A percentile compares a stretch with the other conserved stretches of the same genome.
Conservation (phyloP, 768 basidiomycete species). For the Tricholoma terreum region DNA sequence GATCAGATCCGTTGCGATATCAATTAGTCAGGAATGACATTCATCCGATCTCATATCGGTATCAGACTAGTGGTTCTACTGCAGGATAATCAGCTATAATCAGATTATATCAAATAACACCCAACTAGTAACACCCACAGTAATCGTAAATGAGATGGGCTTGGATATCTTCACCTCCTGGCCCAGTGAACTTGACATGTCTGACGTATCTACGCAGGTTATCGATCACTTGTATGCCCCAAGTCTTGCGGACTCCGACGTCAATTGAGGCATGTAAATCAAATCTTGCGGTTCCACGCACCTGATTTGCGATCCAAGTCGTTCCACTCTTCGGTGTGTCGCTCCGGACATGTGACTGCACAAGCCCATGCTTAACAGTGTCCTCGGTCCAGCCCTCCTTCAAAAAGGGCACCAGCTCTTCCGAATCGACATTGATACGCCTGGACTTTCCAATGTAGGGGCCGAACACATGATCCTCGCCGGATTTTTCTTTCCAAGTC, state of each 20-base stretch:
- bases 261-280: neutral
- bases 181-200: conserved; percentile 61
- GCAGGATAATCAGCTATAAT: neutral
- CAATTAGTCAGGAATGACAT: neutral
- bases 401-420: conserved; percentile 43
- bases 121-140: conserved; percentile 58
- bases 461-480: conserved; percentile 64
- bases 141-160: conserved; percentile 66
- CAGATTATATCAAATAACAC: conserved; percentile 17
- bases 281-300: conserved; percentile 20
- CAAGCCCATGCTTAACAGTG: conserved; percentile 39
- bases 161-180: conserved; percentile 53
- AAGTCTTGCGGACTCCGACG: conserved; percentile 32
- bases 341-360: conserved; percentile 51
- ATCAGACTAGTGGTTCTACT: neutral
- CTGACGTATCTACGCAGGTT: conserved; percentile 60
- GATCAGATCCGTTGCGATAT: neutral
- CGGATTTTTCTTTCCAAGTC: conserved; percentile 49
- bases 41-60: neutral
- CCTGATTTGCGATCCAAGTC: conserved; percentile 66
- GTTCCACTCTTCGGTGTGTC: conserved; percentile 59
- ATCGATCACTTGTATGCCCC: conserved; percentile 58
- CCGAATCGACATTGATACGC: conserved; percentile 39
- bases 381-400: conserved; percentile 41
- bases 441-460: conserved; percentile 50